phyloP scores from a whole-genome alignment of 306 rosid genomes.

The Corylus avellana region DNA sequence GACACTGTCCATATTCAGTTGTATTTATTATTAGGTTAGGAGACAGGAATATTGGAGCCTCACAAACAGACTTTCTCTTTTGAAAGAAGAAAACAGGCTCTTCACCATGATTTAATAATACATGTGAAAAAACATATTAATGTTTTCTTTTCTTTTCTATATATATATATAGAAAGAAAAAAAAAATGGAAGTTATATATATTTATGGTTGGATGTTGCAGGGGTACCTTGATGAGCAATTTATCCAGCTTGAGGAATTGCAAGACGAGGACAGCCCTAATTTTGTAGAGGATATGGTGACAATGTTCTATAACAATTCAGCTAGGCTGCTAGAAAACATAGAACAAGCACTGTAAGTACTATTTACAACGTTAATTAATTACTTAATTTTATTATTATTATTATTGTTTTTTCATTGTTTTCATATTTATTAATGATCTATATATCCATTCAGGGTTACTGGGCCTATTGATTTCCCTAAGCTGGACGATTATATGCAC shows the following conservation, averaged over 20 bases:
- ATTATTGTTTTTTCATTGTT: no score
- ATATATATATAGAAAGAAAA: no score
- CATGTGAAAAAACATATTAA: no score
- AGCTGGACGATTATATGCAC: constrained; percentile 67
- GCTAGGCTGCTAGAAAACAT: constrained; percentile 57
- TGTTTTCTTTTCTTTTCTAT: no score
- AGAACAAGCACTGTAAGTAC: constrained; percentile 63
- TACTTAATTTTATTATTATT: no score
- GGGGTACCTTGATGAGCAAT: constrained; percentile 74
- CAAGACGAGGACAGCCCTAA: constrained; percentile 71
- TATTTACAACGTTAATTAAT: not conserved
- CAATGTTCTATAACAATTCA: constrained; percentile 63
- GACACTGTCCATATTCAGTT: no score
- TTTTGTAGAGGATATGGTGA: constrained; percentile 79
- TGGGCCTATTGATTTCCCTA: constrained; percentile 45
- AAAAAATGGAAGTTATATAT: not conserved
- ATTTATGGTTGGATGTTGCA: constrained; percentile 19
- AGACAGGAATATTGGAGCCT: no score
- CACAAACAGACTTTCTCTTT: no score
- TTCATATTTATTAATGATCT: not conserved
- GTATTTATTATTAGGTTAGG: no score
- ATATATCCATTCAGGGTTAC: constrained; percentile 37
- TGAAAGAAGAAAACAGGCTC: no score
- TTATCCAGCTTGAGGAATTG: constrained; percentile 75
- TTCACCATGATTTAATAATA: no score